These are phyloP conservation scores for Sordariomycetes sp. DNA, from an alignment of 2,329 filamentous ascomycete species.

Conservation along the genomic window DNA sequence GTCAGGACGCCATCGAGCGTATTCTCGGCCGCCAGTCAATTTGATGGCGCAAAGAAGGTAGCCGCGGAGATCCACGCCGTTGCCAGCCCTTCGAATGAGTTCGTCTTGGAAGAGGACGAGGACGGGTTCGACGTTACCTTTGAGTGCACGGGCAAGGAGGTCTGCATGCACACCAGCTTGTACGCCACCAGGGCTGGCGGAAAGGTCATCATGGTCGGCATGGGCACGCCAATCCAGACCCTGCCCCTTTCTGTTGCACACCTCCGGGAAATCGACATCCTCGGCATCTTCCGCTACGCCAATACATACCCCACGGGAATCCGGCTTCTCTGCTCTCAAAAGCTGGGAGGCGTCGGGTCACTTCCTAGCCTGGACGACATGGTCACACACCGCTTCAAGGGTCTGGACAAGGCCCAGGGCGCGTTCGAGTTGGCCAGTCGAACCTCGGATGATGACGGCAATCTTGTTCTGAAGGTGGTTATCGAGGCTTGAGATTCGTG, in stretches of 20 bases:
- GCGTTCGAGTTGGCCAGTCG: conserved; percentile 64
- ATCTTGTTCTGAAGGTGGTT: conserved; percentile 64
- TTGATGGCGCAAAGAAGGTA: conserved; percentile 40
- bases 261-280: conserved; percentile 65
- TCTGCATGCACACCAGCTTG: conserved; percentile 66
- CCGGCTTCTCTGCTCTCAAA: conserved; percentile 41
- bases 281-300: conserved; percentile 71
- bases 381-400: conserved; percentile 65
- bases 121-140: conserved; percentile 62
- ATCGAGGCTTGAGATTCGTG: conserved; percentile 32
- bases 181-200: conserved; percentile 64
- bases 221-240: conserved; percentile 70
- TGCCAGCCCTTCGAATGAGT: conserved; percentile 17
- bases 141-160: conserved; percentile 69
- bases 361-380: conserved; percentile 59
- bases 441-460: conserved; percentile 58
- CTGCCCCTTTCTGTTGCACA: conserved; percentile 65
- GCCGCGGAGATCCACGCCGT: conserved; percentile 39
- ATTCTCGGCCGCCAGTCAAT: conserved; percentile 35
- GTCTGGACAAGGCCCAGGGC: conserved; percentile 49
- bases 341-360: conserved; percentile 26
- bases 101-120: conserved; percentile 47
- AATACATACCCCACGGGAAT: conserved; percentile 70
- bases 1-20: conserved; percentile 34
- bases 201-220: conserved; percentile 67